Evolutionary conservation across 2,329 filamentous ascomycete species (phyloP).

Genomic region (Cadophora sp.): DNA sequence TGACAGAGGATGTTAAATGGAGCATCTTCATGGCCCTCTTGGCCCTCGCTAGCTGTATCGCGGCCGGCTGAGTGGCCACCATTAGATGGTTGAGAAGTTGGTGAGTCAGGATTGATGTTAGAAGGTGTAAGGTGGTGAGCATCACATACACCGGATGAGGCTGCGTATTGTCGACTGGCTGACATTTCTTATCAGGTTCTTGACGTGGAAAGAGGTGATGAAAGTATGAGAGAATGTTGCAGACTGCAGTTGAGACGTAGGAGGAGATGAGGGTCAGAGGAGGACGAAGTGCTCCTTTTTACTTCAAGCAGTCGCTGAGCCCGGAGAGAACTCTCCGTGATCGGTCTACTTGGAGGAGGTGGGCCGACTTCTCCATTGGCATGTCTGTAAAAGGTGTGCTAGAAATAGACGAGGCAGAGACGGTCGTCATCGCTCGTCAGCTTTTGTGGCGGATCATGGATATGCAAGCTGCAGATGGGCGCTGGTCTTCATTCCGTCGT

Average conservation of each 20-base stretch:
- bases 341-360: conserved; percentile 4
- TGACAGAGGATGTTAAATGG: neutral
- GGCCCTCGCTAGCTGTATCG: neutral
- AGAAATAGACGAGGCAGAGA: conserved; percentile 14
- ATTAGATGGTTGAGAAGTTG: neutral
- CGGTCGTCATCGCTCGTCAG: conserved; percentile 10
- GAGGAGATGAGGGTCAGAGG: neutral
- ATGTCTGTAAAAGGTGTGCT: neutral
- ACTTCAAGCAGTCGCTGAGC: conserved; percentile 7
- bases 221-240: conserved; percentile 1
- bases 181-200: conserved; percentile 14
- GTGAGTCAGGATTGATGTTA: conserved; percentile 1
- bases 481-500: conserved; percentile 15
- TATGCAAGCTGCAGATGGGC: conserved; percentile 13
- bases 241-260: neutral
- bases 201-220: conserved; percentile 3
- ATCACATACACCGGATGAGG: neutral
- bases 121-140: neutral
- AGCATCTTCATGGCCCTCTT: neutral
- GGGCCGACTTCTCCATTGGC: neutral
- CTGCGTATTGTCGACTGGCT: conserved; percentile 10
- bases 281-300: conserved; percentile 5
- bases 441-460: conserved; percentile 14
- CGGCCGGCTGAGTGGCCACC: neutral
- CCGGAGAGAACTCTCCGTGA: conserved; percentile 6